phyloP scores from a whole-genome alignment of 805 yeast genomes.

The Jamesozyma gamospora region DNA sequence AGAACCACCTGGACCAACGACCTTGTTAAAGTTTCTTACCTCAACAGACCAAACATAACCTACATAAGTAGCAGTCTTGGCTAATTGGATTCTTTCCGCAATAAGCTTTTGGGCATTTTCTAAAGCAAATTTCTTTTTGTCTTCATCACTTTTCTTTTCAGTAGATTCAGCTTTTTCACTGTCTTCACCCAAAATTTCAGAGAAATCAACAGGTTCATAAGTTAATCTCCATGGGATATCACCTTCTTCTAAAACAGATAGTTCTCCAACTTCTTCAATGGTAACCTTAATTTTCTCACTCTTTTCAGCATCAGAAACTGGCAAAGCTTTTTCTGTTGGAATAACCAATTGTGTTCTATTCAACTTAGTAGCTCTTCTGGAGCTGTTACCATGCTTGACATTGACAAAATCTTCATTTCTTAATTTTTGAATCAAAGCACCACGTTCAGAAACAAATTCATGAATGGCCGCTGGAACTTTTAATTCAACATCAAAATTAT shows the following conservation, averaged over 20 bases:
- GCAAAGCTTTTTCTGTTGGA: conserved; percentile 40
- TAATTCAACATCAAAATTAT: conserved; percentile 42
- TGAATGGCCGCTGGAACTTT: conserved; percentile 50
- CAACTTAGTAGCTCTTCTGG: conserved; percentile 42
- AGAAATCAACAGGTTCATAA: conserved; percentile 28
- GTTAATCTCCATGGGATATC: conserved; percentile 59
- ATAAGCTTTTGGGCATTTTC: conserved; percentile 30
- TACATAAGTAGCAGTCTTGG: conserved; percentile 35
- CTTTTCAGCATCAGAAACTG: conserved; percentile 27
- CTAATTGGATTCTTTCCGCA: conserved; percentile 39
- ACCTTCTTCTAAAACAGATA: conserved; percentile 22
- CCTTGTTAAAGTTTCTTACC: conserved; percentile 42
- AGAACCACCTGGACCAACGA: conserved; percentile 72
- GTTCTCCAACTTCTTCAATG: conserved; percentile 29
- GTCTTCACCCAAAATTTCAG: conserved; percentile 26
- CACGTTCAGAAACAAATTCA: conserved; percentile 55
- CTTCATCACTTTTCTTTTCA: conserved; percentile 29
- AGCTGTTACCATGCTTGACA: conserved; percentile 46
- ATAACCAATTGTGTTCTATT: conserved; percentile 34
- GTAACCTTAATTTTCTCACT: conserved; percentile 38
- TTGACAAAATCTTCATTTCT: conserved; percentile 44
- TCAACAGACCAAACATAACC: conserved; percentile 58
- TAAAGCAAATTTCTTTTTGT: conserved; percentile 39
- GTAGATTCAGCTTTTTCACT: conserved; percentile 42
- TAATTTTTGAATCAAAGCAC: conserved; percentile 48